Evolutionary conservation across 176 grass and related monocot genomes (phyloP).

Genomic region (Alloteropsis semialata): DNA sequence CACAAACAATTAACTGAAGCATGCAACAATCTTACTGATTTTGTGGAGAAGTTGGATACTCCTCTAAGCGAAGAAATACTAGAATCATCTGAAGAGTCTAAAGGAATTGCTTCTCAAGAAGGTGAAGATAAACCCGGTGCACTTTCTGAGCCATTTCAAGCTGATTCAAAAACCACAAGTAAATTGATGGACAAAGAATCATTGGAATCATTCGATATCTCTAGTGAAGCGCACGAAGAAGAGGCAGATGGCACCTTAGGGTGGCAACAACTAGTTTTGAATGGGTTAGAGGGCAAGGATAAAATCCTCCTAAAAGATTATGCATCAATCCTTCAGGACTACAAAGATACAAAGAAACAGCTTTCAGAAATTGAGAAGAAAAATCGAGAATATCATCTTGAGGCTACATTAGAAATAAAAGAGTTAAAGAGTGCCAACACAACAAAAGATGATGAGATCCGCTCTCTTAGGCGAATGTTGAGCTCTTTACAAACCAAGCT

Average conservation of each 20-base stretch:
- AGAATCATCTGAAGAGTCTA: slow-evolving; percentile 26
- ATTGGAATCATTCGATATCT: not conserved
- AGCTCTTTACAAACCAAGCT: slow-evolving; percentile 49
- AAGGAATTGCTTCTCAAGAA: slow-evolving; percentile 24
- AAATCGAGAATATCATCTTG: slow-evolving; percentile 48
- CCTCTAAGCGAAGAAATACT: not conserved
- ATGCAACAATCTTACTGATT: slow-evolving; percentile 28
- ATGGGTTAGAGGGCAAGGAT: slow-evolving; percentile 42
- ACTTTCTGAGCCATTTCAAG: not conserved
- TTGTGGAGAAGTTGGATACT: slow-evolving; percentile 38
- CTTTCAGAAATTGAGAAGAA: slow-evolving; percentile 61
- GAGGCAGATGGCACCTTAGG: slow-evolving; percentile 24
- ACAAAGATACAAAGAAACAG: slow-evolving; percentile 54
- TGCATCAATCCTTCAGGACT: slow-evolving; percentile 47
- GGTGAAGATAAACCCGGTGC: slow-evolving; percentile 3
- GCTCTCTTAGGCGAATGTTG: slow-evolving; percentile 57
- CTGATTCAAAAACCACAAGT: not conserved
- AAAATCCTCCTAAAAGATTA: slow-evolving; percentile 52
- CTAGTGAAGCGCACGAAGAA: slow-evolving; percentile 21
- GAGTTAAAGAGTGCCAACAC: slow-evolving; percentile 59
- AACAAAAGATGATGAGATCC: slow-evolving; percentile 68
- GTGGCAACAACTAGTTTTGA: slow-evolving; percentile 25
- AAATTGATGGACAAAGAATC: slow-evolving; percentile 25
- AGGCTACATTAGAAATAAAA: slow-evolving; percentile 52
- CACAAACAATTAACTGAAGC: slow-evolving; percentile 41